phyloP scores from a whole-genome alignment of 768 basidiomycete genomes.

The Mycena capillaripes region DNA sequence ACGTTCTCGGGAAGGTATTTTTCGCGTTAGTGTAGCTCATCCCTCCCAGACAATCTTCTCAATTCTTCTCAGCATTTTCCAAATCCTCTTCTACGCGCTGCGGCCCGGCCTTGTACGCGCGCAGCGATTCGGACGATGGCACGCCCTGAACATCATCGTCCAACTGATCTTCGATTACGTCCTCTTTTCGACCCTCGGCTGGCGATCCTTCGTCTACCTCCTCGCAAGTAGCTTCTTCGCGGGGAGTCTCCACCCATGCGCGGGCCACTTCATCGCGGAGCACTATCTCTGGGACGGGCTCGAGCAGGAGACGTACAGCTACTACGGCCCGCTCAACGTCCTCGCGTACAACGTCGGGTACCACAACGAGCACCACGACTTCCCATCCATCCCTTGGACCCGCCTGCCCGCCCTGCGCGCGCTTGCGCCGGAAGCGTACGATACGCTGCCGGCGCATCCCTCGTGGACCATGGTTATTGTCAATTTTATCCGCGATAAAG shows the following conservation, averaged over 20 bases:
- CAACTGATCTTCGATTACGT: constrained; percentile 82
- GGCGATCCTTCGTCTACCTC: constrained; percentile 80
- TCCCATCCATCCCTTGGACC: constrained; percentile 97
- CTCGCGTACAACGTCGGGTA: constrained; percentile 98
- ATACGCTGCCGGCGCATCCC: constrained; percentile 86
- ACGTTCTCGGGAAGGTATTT: constrained; percentile 97
- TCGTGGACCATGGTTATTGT: constrained; percentile 96
- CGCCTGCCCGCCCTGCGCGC: constrained; percentile 85
- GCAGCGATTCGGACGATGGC: constrained; percentile 88
- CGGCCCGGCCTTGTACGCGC: constrained; percentile 93
- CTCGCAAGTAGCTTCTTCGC: constrained; percentile 95
- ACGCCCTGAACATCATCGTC: constrained; percentile 78
- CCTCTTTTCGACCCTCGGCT: constrained; percentile 63
- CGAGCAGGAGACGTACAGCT: constrained; percentile 96
- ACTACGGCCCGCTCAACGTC: constrained; percentile 92
- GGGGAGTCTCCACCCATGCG: constrained; percentile 94
- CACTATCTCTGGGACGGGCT: constrained; percentile 96
- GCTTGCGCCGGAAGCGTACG: constrained; percentile 94
- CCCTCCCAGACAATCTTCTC: background rate
- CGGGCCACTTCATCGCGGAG: constrained; percentile 98
- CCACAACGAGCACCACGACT: constrained; percentile 99
- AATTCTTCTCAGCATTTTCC: constrained; percentile 82
- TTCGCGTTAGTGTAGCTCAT: constrained; percentile 80
- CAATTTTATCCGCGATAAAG: constrained; percentile 92
- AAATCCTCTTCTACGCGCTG: constrained; percentile 97